Evolutionary conservation across 108 stramenopile genomes (phyloP).

Genomic region (Nitzschia sp.): DNA sequence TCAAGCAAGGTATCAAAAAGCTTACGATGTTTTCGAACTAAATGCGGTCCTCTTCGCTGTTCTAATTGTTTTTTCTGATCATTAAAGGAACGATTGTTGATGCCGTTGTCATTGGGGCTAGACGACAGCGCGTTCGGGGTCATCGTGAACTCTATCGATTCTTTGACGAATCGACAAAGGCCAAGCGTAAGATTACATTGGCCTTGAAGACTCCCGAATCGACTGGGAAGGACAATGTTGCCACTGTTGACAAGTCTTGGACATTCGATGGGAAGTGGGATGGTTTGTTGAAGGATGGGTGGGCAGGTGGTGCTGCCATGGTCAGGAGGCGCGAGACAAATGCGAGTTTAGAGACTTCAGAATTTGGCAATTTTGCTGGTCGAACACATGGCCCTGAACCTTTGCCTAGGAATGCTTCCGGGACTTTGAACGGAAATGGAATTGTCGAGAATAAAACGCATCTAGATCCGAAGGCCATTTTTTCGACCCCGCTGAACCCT

Average conservation of each 20-base stretch:
- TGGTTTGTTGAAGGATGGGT: neutral
- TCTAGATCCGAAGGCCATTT: neutral
- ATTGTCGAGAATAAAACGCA: neutral
- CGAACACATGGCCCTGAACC: neutral
- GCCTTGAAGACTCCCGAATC: neutral
- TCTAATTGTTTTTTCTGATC: neutral
- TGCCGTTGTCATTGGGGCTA: neutral
- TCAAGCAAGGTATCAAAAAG: neutral
- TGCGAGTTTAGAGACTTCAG: neutral
- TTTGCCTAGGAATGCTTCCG: neutral
- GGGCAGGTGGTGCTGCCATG: conserved; percentile 10
- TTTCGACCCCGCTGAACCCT: neutral
- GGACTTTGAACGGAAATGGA: neutral
- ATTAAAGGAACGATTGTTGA: conserved; percentile 10
- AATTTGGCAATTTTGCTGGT: neutral
- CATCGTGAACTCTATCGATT: neutral
- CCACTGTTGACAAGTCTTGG: conserved; percentile 11
- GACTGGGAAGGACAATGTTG: neutral
- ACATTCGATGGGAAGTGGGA: conserved; percentile 17
- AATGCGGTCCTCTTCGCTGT: too few species aligned
- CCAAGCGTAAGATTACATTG: neutral
- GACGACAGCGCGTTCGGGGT: neutral
- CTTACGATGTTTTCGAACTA: neutral
- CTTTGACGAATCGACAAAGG: neutral
- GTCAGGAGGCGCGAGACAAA: neutral